Conservation (phyloP, 2,329 filamentous ascomycete genomes). For the Stachybotrys chlorohalonatus region DNA sequence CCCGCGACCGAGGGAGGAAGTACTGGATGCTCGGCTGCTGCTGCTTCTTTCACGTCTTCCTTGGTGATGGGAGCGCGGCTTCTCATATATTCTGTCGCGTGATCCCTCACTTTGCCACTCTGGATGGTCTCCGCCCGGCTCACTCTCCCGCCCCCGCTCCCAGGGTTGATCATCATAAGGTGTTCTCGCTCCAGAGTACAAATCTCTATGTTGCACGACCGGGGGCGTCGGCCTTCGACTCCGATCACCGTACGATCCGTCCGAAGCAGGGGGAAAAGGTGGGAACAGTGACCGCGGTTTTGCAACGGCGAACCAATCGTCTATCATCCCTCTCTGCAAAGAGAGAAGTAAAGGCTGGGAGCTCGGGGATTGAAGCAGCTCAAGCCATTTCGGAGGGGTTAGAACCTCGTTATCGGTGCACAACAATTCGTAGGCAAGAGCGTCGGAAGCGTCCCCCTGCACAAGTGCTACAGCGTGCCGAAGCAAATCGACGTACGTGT, state of each 20-base stretch:
- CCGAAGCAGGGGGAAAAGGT: not conserved
- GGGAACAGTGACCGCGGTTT: not conserved
- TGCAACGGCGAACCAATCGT: not conserved
- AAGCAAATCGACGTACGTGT: constrained; percentile 2
- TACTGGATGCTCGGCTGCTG: too few species aligned
- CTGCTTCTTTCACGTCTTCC: too few species aligned
- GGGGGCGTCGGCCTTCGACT: not conserved
- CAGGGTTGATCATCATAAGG: not conserved
- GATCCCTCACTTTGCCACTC: too few species aligned
- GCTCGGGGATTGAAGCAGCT: not conserved
- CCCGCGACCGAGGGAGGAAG: too few species aligned
- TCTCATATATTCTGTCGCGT: too few species aligned
- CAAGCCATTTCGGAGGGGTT: not conserved
- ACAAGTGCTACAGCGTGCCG: constrained; percentile 1
- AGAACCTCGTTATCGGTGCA: not conserved
- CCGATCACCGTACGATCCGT: not conserved
- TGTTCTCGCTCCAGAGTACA: not conserved
- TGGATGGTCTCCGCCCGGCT: too few species aligned
- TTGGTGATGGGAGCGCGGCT: too few species aligned
- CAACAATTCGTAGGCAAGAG: not conserved
- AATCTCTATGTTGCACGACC: not conserved
- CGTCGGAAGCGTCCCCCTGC: not conserved
- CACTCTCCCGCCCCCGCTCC: too few species aligned
- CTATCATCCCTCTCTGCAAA: not conserved
- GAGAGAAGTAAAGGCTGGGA: not conserved